Percentiles rank a stretch among this genome's conserved stretches.
Conservation (phyloP, 2,329 filamentous ascomycete species). For the Albifimbria verrucaria region DNA sequence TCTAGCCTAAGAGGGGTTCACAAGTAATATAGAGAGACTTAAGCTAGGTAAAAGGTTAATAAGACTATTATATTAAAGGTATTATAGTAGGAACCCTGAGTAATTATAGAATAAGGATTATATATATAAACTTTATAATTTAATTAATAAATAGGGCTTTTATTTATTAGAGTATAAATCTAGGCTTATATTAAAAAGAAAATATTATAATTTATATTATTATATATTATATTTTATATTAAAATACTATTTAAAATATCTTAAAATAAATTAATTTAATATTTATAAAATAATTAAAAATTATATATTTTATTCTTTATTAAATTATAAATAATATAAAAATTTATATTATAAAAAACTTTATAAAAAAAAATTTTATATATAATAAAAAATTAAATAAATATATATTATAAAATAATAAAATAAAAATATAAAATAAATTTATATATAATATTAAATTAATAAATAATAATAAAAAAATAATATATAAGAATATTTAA, state of each 20-base stretch:
- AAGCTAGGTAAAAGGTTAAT: too few species aligned
- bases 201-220: not conserved
- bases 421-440: not conserved
- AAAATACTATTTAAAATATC: not conserved
- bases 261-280: not conserved
- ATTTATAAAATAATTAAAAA: not conserved
- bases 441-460: not conserved
- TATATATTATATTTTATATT: not conserved
- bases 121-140: too few species aligned
- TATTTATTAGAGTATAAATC: not conserved
- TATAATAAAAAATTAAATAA: not conserved
- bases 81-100: too few species aligned
- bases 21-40: too few species aligned
- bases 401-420: not conserved
- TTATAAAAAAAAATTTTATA: not conserved
- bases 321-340: not conserved
- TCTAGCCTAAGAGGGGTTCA: too few species aligned
- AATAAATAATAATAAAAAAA: not conserved
- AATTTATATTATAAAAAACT: too few species aligned
- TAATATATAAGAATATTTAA: slow-evolving; percentile 1
- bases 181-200: not conserved
- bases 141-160: not conserved
- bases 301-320: not conserved
- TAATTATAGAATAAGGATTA: too few species aligned
- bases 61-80: too few species aligned